Evolutionary conservation across 2,329 filamentous ascomycete genomes (phyloP), one percentile per base, ranked within the genome.

Genomic region (Parasarocladium wereldwijsianum): DNA sequence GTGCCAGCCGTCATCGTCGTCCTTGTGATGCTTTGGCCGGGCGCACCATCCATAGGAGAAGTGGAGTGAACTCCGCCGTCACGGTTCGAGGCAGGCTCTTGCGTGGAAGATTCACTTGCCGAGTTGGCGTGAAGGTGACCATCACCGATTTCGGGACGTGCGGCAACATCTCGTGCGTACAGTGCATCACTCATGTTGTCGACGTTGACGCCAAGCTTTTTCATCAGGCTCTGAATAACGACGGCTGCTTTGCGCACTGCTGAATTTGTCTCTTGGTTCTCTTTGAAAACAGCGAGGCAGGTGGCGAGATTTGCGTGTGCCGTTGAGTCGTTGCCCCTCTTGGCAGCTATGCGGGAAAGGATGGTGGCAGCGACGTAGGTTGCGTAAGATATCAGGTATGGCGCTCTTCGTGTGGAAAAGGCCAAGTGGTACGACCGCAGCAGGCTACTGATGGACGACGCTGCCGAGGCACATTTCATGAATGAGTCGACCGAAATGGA

Each of bases 291-390:
- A 0, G 51, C 50, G 1, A 66, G 38, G 32, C 62, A 67, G 0
- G 53, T 57, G 17, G 52, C 48, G 0, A 66, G 45, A 25, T 46
- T 50, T 3, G 42, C 36, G 34, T 60, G 52, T 0, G 58, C 53
- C 4, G 54, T 49, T 1, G 56, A 60, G 0, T 48, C 47, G 0
- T 42, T 43, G 6, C 51, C 49, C 7, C 57, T 50, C 24, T 59
- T 58, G 3, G 64, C 60, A 0, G 64, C 62, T 5, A 63, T 60
- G 3, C 63, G 61, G 1, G 57, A 58, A 29, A 63, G 57, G 12
- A 70, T 66, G 0, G 63, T 69, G 0, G 62, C 63, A 4, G 57
- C 56, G 1, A 68, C 62, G 34, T 70, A 71, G 0, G 62, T 66
- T 0, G 66, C 62, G 40, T 71, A 71, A 0, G 61, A 64, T 12